Percentiles rank a stretch among this genome's conserved stretches.
Conservation (phyloP, 192 early-diverging fungal species). For the Kickxella alabastrina region DNA sequence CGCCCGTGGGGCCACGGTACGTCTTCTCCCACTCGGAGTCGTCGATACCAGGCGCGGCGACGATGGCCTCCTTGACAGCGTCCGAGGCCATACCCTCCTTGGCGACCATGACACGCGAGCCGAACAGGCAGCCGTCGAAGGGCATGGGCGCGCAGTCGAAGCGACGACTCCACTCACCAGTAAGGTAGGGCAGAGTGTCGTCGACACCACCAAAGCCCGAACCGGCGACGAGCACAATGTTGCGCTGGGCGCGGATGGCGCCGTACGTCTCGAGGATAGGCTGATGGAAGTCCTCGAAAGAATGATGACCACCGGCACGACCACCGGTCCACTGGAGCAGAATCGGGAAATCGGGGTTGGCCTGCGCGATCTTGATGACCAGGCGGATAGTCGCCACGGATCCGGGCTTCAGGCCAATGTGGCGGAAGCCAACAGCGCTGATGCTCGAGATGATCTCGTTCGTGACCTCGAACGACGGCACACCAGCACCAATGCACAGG, state of each 20-base stretch:
- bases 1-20: constrained; percentile 83
- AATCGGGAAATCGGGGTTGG: constrained; percentile 81
- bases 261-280: constrained; percentile 81
- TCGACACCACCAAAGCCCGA: constrained; percentile 86
- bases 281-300: constrained; percentile 86
- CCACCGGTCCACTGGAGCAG: constrained; percentile 93
- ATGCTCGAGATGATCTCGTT: constrained; percentile 81
- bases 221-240: constrained; percentile 86
- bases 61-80: constrained; percentile 84
- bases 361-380: constrained; percentile 81
- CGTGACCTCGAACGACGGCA: constrained; percentile 82
- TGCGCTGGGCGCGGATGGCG: constrained; percentile 76
- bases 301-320: constrained; percentile 89
- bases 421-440: constrained; percentile 73
- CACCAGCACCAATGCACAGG: constrained; percentile 86
- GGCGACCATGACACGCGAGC: constrained; percentile 91
- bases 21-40: constrained; percentile 91
- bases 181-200: constrained; percentile 87
- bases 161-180: constrained; percentile 83
- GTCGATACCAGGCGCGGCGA: constrained; percentile 76
- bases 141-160: constrained; percentile 91
- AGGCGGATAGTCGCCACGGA: constrained; percentile 80
- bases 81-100: constrained; percentile 79
- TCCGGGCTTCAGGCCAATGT: constrained; percentile 90
- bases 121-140: constrained; percentile 89